Evolutionary conservation across 2,329 filamentous ascomycete species (phyloP).

Genomic region (Aspergillus costaricaensis): DNA sequence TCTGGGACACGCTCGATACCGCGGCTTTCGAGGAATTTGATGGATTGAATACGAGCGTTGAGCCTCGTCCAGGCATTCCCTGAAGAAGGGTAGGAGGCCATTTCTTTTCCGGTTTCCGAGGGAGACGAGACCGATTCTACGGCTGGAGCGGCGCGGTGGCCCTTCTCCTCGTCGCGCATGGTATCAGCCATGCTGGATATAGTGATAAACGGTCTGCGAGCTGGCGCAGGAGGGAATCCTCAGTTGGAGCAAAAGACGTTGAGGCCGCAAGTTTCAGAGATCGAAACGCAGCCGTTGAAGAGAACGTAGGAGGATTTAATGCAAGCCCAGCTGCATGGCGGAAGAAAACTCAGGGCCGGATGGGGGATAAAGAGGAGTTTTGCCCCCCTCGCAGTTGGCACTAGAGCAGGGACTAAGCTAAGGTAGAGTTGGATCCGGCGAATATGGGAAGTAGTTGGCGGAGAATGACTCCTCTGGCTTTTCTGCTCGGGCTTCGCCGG

Average conservation of each 20-base stretch:
- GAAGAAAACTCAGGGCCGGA: not conserved
- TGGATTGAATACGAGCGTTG: not conserved
- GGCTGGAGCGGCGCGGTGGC: not conserved
- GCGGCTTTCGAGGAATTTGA: conserved; percentile 46
- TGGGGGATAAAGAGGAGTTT: not conserved
- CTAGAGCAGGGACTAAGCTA: conserved; percentile 1
- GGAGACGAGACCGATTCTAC: not conserved
- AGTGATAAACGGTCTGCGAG: not conserved
- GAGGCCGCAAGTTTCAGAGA: not conserved
- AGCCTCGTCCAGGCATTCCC: not conserved
- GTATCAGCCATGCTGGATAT: conserved; percentile 2
- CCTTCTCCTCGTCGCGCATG: conserved; percentile 7
- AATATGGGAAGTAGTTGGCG: not conserved
- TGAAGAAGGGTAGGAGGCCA: not conserved
- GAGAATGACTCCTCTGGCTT: not conserved
- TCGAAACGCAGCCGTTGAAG: not conserved
- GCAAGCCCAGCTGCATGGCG: not conserved
- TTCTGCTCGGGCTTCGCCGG: not conserved
- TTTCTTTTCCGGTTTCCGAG: not conserved
- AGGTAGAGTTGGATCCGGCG: conserved; percentile 1
- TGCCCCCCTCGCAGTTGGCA: not conserved
- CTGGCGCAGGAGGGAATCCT: not conserved
- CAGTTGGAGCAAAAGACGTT: not conserved
- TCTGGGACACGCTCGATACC: conserved; percentile 58
- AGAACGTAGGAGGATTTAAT: not conserved